Percentiles rank a stretch among this genome's conserved stretches.
These are phyloP conservation scores for Tillandsia fasciculata DNA, from an alignment of 176 grass and related monocot species.

Conservation along the genomic window DNA sequence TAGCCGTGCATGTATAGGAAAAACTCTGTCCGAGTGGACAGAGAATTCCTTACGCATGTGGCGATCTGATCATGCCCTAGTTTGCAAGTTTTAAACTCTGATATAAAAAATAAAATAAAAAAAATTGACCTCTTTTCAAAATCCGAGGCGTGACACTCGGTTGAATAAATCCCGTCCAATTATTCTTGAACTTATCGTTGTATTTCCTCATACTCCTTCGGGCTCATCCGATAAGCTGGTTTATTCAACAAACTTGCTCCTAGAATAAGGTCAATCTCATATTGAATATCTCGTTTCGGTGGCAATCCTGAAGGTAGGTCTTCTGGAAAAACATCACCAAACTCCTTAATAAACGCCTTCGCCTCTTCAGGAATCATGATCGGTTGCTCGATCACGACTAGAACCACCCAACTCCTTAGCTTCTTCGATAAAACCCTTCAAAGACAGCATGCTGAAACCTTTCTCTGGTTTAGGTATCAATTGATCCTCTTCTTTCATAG, in stretches of 20 bases:
- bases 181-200: background rate
- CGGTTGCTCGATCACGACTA: background rate
- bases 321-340: background rate
- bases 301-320: background rate
- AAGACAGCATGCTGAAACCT: background rate
- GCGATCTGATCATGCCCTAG: too few relatives aligned
- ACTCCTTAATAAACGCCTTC: background rate
- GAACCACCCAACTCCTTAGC: background rate
- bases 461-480: background rate
- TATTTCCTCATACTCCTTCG: background rate
- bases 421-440: background rate
- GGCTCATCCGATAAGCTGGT: background rate
- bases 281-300: background rate
- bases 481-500: too few relatives aligned
- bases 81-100: too few relatives aligned
- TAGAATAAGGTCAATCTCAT: background rate
- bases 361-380: background rate
- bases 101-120: too few relatives aligned
- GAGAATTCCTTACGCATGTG: too few relatives aligned
- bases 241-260: background rate
- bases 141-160: too few relatives aligned
- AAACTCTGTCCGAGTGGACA: too few relatives aligned
- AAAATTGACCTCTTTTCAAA: too few relatives aligned
- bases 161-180: background rate
- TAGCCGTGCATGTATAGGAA: too few relatives aligned